Percentiles rank a stretch among this genome's conserved stretches.
Conservation (phyloP, 306 rosid species). For the Sophora flavescens region DNA sequence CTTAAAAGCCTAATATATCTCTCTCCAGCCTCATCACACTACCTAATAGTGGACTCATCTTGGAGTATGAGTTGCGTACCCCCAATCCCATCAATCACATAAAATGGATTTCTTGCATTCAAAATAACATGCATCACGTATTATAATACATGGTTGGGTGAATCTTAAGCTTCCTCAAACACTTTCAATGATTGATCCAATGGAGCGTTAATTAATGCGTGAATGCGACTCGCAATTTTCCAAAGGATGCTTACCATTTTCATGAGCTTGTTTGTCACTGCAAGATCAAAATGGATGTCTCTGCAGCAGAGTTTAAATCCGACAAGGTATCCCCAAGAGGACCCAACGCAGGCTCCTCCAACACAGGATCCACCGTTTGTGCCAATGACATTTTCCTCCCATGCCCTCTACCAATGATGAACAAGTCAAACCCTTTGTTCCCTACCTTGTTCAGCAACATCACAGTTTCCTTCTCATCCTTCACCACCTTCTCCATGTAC, state of each 20-base stretch:
- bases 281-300: conserved; percentile 51
- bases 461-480: conserved; percentile 52
- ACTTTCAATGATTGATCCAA: too few relatives aligned
- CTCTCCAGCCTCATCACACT: too few relatives aligned
- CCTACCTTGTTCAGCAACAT: conserved; percentile 46
- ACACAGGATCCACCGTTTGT: conserved; percentile 49
- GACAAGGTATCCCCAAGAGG: conserved; percentile 57
- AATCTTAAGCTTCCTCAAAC: too few relatives aligned
- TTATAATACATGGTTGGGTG: too few relatives aligned
- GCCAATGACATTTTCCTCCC: conserved; percentile 58
- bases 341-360: conserved; percentile 57
- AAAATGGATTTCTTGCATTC: too few relatives aligned
- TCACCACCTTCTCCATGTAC: conserved; percentile 49
- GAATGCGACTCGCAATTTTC: too few relatives aligned
- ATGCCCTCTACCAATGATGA: conserved; percentile 52
- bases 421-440: conserved; percentile 48
- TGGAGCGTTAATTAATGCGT: too few relatives aligned
- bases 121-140: too few relatives aligned
- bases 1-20: too few relatives aligned
- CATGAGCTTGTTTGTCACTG: not conserved
- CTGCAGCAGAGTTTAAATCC: conserved; percentile 53
- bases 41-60: too few relatives aligned
- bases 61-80: too few relatives aligned
- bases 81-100: too few relatives aligned
- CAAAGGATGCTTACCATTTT: not conserved